Conservation (phyloP, 2,329 filamentous ascomycete species). For the Monilinia aucupariae region DNA sequence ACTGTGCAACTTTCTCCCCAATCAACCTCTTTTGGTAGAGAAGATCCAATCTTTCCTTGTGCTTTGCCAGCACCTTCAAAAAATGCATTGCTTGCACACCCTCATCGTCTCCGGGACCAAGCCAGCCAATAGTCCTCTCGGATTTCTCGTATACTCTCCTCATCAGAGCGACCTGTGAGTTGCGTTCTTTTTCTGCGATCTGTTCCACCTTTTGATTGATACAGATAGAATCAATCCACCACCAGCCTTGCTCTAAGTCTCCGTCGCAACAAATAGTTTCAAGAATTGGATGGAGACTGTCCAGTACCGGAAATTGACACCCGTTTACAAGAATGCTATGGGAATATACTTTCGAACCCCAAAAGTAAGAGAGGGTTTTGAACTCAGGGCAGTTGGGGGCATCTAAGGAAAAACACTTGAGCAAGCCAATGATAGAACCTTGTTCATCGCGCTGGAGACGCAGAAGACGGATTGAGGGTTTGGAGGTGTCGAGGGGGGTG, state of each 20-base stretch:
- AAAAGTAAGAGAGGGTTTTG: neutral
- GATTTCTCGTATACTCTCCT: neutral
- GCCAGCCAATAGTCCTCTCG: neutral
- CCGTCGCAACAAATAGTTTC: neutral
- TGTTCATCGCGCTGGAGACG: neutral
- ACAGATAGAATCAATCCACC: constrained; percentile 10
- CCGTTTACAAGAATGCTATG: neutral
- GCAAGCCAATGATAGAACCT: constrained; percentile 12
- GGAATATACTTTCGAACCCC: neutral
- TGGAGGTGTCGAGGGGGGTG: constrained; percentile 11
- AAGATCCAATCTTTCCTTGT: neutral
- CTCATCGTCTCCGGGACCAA: neutral
- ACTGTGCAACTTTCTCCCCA: neutral
- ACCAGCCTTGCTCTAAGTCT: neutral
- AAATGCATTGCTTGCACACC: neutral
- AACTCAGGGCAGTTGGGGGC: neutral
- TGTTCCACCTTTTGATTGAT: neutral
- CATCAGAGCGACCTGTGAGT: constrained; percentile 1
- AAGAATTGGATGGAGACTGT: neutral
- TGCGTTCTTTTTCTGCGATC: neutral
- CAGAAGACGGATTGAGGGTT: constrained; percentile 12
- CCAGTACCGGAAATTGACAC: neutral
- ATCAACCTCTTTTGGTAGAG: neutral
- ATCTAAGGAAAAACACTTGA: constrained; percentile 1
- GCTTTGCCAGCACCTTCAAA: neutral